phyloP scores from a whole-genome alignment of 441 rosid genomes.

The Kokia cookei region DNA sequence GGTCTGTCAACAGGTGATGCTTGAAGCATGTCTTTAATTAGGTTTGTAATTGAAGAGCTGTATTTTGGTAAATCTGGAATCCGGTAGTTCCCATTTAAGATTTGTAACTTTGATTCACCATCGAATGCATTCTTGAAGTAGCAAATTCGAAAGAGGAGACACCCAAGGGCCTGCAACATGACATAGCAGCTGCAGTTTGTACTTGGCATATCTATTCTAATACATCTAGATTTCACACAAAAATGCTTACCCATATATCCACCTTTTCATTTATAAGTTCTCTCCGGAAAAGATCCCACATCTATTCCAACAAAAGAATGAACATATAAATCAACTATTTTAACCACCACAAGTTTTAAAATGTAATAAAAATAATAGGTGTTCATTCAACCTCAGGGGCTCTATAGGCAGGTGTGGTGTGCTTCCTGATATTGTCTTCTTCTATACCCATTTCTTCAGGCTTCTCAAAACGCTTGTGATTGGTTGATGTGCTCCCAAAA shows the following conservation, averaged over 20 bases:
- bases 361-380: constrained; percentile 16
- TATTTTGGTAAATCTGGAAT: constrained; percentile 79
- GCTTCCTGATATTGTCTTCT: constrained; percentile 92
- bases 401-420: constrained; percentile 94
- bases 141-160: constrained; percentile 89
- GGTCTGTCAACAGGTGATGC: constrained; percentile 89
- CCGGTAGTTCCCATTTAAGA: constrained; percentile 86
- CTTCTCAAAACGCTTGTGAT: constrained; percentile 86
- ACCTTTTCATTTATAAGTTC: constrained; percentile 92
- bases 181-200: constrained; percentile 13
- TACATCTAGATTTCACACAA: background rate
- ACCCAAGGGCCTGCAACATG: constrained; percentile 77
- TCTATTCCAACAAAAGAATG: constrained; percentile 41
- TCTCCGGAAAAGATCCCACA: constrained; percentile 93
- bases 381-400: constrained; percentile 80
- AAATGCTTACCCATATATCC: constrained; percentile 81
- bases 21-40: constrained; percentile 86
- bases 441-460: constrained; percentile 98
- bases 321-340: constrained; percentile 25
- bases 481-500: constrained; percentile 87
- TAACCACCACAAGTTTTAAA: constrained; percentile 14
- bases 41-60: constrained; percentile 52
- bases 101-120: constrained; percentile 93
- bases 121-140: constrained; percentile 92
- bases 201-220: background rate